Percentiles rank a stretch among this genome's conserved stretches.
Evolutionary conservation across 805 yeast genomes (phyloP).

Genomic region (Kodamaea kaohsiungensis): DNA sequence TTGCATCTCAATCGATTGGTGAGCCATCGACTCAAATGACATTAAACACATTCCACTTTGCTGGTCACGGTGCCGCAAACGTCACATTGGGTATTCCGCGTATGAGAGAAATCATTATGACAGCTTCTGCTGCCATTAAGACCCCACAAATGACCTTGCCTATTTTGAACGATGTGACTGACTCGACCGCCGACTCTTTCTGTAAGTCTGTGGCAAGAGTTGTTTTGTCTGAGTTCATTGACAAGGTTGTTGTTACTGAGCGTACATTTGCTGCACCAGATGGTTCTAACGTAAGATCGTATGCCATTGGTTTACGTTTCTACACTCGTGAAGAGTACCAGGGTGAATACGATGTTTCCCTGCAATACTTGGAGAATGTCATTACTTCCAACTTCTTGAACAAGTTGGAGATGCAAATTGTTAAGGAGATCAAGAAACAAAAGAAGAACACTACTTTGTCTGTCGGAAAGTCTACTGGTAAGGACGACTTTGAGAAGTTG

Average conservation of each 20-base stretch:
- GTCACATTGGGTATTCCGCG: conserved; percentile 99
- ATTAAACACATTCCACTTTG: conserved; percentile 93
- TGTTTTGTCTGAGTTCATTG: conserved; percentile 83
- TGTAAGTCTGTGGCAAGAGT: conserved; percentile 87
- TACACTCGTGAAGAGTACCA: conserved; percentile 75
- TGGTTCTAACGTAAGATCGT: conserved; percentile 61
- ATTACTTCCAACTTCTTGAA: conserved; percentile 65
- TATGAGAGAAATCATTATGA: conserved; percentile 99
- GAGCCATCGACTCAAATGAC: conserved; percentile 99
- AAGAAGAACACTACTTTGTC: conserved; percentile 58
- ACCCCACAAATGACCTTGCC: conserved; percentile 99
- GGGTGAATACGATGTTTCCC: conserved; percentile 84
- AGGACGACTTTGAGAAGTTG: conserved; percentile 39
- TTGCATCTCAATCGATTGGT: conserved; percentile 98
- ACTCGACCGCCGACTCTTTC: conserved; percentile 88
- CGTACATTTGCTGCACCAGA: conserved; percentile 66
- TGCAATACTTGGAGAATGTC: conserved; percentile 72
- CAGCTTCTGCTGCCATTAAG: conserved; percentile 91
- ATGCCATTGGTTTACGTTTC: conserved; percentile 72
- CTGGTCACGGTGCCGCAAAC: conserved; percentile 99
- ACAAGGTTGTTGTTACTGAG: conserved; percentile 82
- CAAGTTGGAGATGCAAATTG: conserved; percentile 69
- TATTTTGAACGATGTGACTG: conserved; percentile 72
- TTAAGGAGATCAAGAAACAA: conserved; percentile 82
- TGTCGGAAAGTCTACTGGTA: conserved; percentile 72